A percentile compares a stretch with the other conserved stretches of the same genome.
These are phyloP conservation scores for Rhizophagus prolifer DNA, from an alignment of 192 early-diverging fungal species.

Conservation along the genomic window DNA sequence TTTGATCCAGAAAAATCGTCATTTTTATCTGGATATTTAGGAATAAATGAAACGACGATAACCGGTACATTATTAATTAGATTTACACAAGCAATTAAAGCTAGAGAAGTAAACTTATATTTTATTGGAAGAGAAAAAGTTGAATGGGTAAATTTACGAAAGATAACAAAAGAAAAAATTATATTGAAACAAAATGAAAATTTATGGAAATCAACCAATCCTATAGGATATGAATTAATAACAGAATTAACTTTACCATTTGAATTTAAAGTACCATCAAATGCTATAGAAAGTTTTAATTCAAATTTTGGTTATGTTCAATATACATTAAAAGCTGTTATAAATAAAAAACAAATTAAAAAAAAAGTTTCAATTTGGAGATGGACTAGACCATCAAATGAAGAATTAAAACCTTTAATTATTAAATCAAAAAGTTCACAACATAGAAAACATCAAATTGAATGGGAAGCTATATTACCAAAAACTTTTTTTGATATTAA, in stretches of 20 bases:
- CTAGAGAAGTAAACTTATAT: not conserved
- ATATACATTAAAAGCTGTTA: not conserved
- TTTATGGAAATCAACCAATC: not conserved
- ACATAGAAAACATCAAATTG: not conserved
- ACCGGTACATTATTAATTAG: not conserved
- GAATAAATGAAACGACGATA: not conserved
- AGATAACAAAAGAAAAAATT: not conserved
- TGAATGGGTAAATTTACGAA: not conserved
- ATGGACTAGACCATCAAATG: not conserved
- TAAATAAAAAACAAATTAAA: not conserved
- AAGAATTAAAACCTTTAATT: conserved; percentile 4
- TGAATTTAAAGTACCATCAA: not conserved
- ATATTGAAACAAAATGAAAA: not conserved
- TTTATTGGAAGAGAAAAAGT: conserved; percentile 12
- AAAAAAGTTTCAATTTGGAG: not conserved
- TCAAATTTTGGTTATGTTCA: not conserved
- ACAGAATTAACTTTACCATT: not conserved
- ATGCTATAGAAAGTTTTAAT: not conserved
- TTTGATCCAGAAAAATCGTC: not conserved
- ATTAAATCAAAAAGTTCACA: not conserved
- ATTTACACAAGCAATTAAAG: not conserved
- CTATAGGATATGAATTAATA: conserved; percentile 10
- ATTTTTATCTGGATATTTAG: conserved; percentile 7
- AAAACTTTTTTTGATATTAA: conserved; percentile 13
- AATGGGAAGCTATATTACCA: conserved; percentile 5